phyloP scores from a whole-genome alignment of 768 basidiomycete species.

The Boletus rufocinnamomeus region DNA sequence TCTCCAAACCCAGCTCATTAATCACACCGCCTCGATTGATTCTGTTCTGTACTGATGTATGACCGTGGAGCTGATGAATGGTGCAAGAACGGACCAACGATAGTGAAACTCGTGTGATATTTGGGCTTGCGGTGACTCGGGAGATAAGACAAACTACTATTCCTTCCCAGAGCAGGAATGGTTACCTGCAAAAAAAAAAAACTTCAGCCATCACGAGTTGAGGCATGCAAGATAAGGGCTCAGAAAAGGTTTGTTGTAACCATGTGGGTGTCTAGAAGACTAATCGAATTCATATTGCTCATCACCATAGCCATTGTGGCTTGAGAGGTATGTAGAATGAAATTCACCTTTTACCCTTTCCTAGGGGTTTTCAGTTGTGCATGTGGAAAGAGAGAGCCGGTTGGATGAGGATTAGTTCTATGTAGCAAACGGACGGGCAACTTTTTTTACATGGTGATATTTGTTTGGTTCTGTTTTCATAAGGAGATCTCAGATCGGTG shows the following conservation, averaged over 20 bases:
- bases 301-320: conserved; percentile 35
- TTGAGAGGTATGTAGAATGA: neutral
- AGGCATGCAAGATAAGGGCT: conserved; percentile 9
- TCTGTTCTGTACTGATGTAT: conserved; percentile 2
- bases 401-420: too few relatives aligned
- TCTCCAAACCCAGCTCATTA: conserved; percentile 7
- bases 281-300: conserved; percentile 82
- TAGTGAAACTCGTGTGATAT: conserved; percentile 2
- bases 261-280: conserved; percentile 86
- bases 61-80: neutral
- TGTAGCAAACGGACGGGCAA: neutral
- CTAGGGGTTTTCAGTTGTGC: neutral
- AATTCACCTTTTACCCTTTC: conserved; percentile 15
- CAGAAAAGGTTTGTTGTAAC: conserved; percentile 51
- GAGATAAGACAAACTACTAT: neutral
- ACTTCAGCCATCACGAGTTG: conserved; percentile 13
- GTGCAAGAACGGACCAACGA: conserved; percentile 4
- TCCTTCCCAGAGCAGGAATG: neutral
- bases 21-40: conserved; percentile 11
- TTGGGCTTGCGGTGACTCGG: neutral
- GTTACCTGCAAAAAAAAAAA: conserved; percentile 9
- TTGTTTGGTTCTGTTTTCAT: conserved; percentile 22
- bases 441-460: neutral
- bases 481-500: neutral
- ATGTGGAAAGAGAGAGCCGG: neutral